These are phyloP conservation scores for Canna indica DNA, from an alignment of 176 grass and related monocot genomes.

Conservation along the genomic window DNA sequence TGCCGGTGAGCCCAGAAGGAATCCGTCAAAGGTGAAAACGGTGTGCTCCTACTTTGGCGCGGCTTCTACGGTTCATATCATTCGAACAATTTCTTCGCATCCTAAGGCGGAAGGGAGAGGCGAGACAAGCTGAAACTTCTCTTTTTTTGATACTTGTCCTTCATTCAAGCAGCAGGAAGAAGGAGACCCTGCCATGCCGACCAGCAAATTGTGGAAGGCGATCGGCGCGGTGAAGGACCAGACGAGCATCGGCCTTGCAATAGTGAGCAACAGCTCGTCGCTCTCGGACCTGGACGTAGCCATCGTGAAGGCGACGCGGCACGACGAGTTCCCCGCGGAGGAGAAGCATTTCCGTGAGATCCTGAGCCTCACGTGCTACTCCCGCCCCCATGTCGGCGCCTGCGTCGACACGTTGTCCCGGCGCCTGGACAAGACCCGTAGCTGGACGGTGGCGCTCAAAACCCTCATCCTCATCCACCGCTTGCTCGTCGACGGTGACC, in stretches of 20 bases:
- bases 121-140: no score
- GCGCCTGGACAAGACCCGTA: slow-evolving; percentile 49
- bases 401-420: slow-evolving; percentile 48
- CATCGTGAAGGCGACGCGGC: slow-evolving; percentile 69
- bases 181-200: slow-evolving; percentile 28
- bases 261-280: slow-evolving; percentile 32
- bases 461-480: slow-evolving; percentile 64
- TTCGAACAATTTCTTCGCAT: no score
- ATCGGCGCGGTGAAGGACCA: slow-evolving; percentile 82
- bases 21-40: no score
- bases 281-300: slow-evolving; percentile 65
- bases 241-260: slow-evolving; percentile 79
- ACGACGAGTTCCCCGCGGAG: slow-evolving; percentile 75
- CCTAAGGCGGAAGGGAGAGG: no score
- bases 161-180: no score
- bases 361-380: slow-evolving; percentile 45
- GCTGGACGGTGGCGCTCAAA: slow-evolving; percentile 84
- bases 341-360: slow-evolving; percentile 73
- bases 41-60: no score
- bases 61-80: no score
- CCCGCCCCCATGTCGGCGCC: slow-evolving; percentile 30
- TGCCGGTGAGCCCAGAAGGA: no score
- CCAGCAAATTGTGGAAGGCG: slow-evolving; percentile 65
- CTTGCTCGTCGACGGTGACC: slow-evolving; percentile 53
- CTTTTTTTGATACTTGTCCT: no score